Evolutionary conservation across 768 basidiomycete genomes (phyloP), one percentile per base, ranked within the genome.

Genomic region (Thelephora aurantiotincta): DNA sequence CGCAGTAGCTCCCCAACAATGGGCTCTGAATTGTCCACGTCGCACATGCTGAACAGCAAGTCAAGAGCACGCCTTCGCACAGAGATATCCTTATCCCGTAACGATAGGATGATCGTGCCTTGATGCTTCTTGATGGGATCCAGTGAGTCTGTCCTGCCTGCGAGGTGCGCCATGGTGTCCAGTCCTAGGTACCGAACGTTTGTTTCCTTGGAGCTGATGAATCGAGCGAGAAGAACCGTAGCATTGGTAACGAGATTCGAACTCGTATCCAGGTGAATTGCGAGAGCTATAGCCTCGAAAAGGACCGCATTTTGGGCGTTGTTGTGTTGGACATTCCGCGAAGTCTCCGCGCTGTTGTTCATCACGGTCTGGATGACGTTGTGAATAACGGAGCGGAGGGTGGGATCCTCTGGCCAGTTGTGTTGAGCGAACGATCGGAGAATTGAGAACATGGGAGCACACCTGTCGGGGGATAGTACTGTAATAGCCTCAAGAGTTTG

Each of bases 261-360:
- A 51, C 78, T 89, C 46, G 88, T 80, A 63, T 98, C 92, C 51
- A 98, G 63, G 63, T 99, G 96, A 53, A 99, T 98, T 12, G 92
- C 92, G 37, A 98, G 79, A 51, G 89, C 73, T 57, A 99, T 99
- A 18, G 94, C 94, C 65, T 99, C 96, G 57, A 98, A 99, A 12
- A 99, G 74, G n/a, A 99, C 80, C 1, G 96, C 87, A 59, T 98
- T 91, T 59, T 96, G 94, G 9, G 94, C 96, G 57, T 99, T 99
- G 63, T 94, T 97, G 59, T 99, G 96, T 60, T 99, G 96, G 11
- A 97, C 87, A 55, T 98, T 97, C 53, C 87, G 74, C 11, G 90
- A 82, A 7, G 85, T 84, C 58, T 96, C 93, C 7, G 89, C 82
- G 56, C 85, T 80, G 57, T 83, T 92, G 55, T 83, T 84, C 77